Evolutionary conservation across 2,329 filamentous ascomycete species (phyloP).

Genomic region (Sporothrix protearum): DNA sequence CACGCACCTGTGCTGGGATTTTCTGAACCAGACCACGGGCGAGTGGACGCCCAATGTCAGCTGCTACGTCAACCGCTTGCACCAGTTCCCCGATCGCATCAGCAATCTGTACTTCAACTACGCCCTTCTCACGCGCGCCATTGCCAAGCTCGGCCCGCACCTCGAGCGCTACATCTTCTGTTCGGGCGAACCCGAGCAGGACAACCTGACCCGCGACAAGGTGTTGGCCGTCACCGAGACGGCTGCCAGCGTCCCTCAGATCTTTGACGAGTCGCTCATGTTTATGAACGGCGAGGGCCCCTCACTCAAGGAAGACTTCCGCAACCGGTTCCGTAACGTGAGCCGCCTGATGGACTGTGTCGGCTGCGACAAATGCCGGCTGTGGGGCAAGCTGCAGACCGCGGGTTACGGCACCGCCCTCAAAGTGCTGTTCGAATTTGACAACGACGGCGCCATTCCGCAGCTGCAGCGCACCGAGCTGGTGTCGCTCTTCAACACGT

Average conservation of each 20-base stretch:
- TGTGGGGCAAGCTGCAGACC: slow-evolving; percentile 97
- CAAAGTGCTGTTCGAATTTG: slow-evolving; percentile 94
- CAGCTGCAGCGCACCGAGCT: slow-evolving; percentile 82
- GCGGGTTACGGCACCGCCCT: slow-evolving; percentile 91
- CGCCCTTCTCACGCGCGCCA: slow-evolving; percentile 84
- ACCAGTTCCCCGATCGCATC: slow-evolving; percentile 81
- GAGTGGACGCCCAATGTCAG: slow-evolving; percentile 85
- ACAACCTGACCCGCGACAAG: slow-evolving; percentile 74
- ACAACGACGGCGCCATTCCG: slow-evolving; percentile 60
- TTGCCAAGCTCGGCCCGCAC: slow-evolving; percentile 83
- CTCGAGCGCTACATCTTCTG: slow-evolving; percentile 84
- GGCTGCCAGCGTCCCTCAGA: slow-evolving; percentile 67
- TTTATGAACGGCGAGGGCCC: slow-evolving; percentile 75
- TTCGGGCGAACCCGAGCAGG: slow-evolving; percentile 75
- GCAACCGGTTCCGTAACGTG: slow-evolving; percentile 94
- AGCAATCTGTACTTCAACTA: slow-evolving; percentile 99
- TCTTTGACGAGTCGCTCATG: slow-evolving; percentile 95
- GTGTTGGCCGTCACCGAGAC: slow-evolving; percentile 70
- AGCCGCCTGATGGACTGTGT: slow-evolving; percentile 98
- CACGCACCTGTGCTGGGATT: slow-evolving; percentile 92
- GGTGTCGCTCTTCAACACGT: slow-evolving; percentile 91
- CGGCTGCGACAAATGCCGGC: slow-evolving; percentile 94
- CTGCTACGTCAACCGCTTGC: slow-evolving; percentile 85
- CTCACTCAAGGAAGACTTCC: slow-evolving; percentile 92
- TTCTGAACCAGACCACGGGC: slow-evolving; percentile 90